phyloP scores from a whole-genome alignment of 1,139 yeast genomes.

The Yamadazyma sp. region DNA sequence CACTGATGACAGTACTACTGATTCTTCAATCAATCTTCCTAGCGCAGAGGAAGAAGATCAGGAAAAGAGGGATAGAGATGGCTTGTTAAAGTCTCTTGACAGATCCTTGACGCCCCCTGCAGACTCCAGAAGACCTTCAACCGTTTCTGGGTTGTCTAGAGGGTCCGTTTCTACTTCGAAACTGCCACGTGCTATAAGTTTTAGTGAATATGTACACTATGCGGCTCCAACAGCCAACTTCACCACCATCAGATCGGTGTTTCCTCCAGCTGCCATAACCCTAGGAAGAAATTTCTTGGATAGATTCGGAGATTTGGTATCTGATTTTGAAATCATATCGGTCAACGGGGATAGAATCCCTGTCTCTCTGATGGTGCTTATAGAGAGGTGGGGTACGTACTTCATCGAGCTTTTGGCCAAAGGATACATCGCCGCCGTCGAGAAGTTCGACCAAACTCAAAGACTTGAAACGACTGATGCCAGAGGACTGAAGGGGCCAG shows the following conservation, averaged over 20 bases:
- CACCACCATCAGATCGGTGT: conserved; percentile 65
- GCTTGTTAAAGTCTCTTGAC: conserved; percentile 4
- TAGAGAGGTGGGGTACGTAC: conserved; percentile 75
- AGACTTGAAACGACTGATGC: background rate
- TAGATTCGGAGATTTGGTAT: conserved; percentile 58
- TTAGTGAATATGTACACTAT: conserved; percentile 73
- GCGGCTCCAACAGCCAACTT: conserved; percentile 69
- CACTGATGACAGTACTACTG: conserved; percentile 20
- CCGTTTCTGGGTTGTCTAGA: conserved; percentile 11
- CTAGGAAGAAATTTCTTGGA: conserved; percentile 74
- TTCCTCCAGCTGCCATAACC: conserved; percentile 75
- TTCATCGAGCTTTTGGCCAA: conserved; percentile 61
- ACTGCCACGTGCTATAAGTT: conserved; percentile 36
- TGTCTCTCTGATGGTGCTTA: conserved; percentile 56
- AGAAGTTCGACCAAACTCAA: conserved; percentile 43
- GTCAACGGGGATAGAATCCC: conserved; percentile 66
- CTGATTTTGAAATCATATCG: conserved; percentile 71
- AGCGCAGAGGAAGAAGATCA: conserved; percentile 9
- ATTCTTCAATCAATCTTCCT: conserved; percentile 11
- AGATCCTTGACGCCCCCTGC: conserved; percentile 10
- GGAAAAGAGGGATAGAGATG: conserved; percentile 10
- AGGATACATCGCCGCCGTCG: conserved; percentile 62
- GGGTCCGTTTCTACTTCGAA: conserved; percentile 15
- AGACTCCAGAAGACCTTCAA: conserved; percentile 20
- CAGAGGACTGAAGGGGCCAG: conserved; percentile 5